Percentiles rank a stretch among this genome's conserved stretches.
These are phyloP conservation scores for Thelonectria discophora DNA, from an alignment of 2,329 filamentous ascomycete genomes.

Conservation along the genomic window DNA sequence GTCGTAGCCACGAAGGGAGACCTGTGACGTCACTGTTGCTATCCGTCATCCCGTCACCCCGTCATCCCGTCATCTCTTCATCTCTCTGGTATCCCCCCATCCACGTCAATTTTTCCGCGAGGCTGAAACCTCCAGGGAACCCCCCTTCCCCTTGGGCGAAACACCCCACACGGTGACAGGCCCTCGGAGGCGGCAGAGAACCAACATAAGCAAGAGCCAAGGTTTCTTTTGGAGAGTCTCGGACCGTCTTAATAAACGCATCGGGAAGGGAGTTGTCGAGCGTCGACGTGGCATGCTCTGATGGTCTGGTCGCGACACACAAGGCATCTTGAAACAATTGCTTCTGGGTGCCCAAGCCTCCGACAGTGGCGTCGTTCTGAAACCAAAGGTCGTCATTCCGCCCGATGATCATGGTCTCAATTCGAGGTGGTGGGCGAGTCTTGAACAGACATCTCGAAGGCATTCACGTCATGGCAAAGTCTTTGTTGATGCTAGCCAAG, in stretches of 20 bases:
- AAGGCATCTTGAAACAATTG: conserved; percentile 23
- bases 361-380: conserved; percentile 27
- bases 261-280: conserved; percentile 28
- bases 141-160: conserved; percentile 2
- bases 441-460: conserved; percentile 27
- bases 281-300: conserved; percentile 37
- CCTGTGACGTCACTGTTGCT: conserved; percentile 37
- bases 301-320: conserved; percentile 5
- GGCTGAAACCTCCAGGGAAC: conserved; percentile 37
- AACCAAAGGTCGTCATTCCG: conserved; percentile 26
- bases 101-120: conserved; percentile 40
- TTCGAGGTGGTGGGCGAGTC: conserved; percentile 24
- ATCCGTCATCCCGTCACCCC: conserved; percentile 20
- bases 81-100: not conserved
- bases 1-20: conserved; percentile 26
- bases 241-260: conserved; percentile 3
- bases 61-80: too few relatives aligned
- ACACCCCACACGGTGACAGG: not conserved
- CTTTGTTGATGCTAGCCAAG: not conserved
- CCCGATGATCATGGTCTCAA: conserved; percentile 26
- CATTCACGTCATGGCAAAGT: conserved; percentile 37
- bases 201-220: not conserved
- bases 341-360: conserved; percentile 5
- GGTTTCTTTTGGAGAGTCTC: not conserved
- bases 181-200: conserved; percentile 1